A percentile compares a stretch with the other conserved stretches of the same genome.
Conservation (phyloP, 2,329 filamentous ascomycete species). For the Colletotrichum somersetense region DNA sequence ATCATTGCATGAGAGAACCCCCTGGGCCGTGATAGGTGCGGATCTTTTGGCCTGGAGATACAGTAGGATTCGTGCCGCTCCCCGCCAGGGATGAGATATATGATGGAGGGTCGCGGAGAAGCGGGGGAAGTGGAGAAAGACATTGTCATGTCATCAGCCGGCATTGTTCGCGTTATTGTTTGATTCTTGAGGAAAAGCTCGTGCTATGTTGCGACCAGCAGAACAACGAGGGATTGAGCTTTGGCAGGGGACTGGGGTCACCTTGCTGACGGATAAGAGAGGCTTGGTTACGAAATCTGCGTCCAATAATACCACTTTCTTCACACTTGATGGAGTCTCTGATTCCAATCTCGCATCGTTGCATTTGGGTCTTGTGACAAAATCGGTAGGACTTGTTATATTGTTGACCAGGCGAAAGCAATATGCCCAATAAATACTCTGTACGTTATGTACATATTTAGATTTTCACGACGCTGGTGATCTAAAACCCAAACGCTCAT, state of each 20-base stretch:
- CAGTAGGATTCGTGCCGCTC: neutral
- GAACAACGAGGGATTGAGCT: too few species aligned
- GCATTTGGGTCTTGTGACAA: neutral
- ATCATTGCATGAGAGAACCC: neutral
- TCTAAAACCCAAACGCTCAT: neutral
- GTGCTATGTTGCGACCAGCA: neutral
- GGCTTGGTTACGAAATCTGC: too few species aligned
- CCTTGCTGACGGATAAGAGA: neutral
- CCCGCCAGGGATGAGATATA: neutral
- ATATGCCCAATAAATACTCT: neutral
- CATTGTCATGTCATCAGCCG: neutral
- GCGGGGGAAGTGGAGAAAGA: slow-evolving; percentile 5
- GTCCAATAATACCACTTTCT: too few species aligned
- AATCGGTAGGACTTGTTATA: neutral
- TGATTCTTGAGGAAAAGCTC: neutral
- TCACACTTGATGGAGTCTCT: too few species aligned
- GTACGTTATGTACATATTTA: neutral
- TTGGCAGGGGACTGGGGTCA: neutral
- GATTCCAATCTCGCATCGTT: neutral
- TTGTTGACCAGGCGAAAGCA: too few species aligned
- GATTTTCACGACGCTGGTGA: neutral
- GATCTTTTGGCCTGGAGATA: neutral
- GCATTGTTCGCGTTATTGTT: neutral
- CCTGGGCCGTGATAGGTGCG: slow-evolving; percentile 11
- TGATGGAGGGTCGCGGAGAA: neutral